phyloP scores from a whole-genome alignment of 1,284 basidiomycete species.

The Takashimella tepidaria region DNA sequence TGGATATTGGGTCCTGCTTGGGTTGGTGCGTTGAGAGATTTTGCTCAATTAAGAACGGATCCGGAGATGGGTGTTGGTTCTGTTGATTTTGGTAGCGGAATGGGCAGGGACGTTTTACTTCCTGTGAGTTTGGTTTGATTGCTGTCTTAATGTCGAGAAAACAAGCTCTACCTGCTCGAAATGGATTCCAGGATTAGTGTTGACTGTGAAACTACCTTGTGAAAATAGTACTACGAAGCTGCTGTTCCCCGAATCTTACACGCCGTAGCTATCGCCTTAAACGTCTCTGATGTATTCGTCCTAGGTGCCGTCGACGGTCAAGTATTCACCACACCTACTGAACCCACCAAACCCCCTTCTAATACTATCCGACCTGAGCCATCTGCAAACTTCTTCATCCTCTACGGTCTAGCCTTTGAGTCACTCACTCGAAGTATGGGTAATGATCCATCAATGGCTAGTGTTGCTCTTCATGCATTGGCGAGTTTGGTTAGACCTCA shows the following conservation, averaged over 20 bases:
- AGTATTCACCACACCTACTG: constrained; percentile 43
- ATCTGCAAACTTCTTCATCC: constrained; percentile 73
- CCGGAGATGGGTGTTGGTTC: constrained; percentile 70
- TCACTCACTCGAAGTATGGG: constrained; percentile 67
- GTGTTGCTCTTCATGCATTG: constrained; percentile 71
- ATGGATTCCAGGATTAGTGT: neutral
- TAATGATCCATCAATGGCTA: constrained; percentile 49
- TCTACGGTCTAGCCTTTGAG: constrained; percentile 92
- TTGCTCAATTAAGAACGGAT: constrained; percentile 82
- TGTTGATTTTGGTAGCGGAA: constrained; percentile 72
- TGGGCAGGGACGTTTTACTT: constrained; percentile 83
- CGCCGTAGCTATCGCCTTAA: constrained; percentile 78
- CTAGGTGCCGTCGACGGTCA: constrained; percentile 75
- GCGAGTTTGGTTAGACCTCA: constrained; percentile 70
- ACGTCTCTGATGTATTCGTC: constrained; percentile 62
- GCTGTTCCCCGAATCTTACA: constrained; percentile 81
- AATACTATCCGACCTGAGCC: constrained; percentile 60
- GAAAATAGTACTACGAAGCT: constrained; percentile 82
- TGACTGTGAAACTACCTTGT: neutral
- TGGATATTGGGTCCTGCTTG: constrained; percentile 72
- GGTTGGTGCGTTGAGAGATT: constrained; percentile 84
- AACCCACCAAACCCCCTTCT: constrained; percentile 18
- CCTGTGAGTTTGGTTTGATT: constrained; percentile 58
- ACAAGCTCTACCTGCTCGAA: too few relatives aligned
- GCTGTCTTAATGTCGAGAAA: too few relatives aligned